Evolutionary conservation across 2,329 filamentous ascomycete species (phyloP), one percentile per base, ranked within the genome.

Genomic region (Hypoxylon rubiginosum): DNA sequence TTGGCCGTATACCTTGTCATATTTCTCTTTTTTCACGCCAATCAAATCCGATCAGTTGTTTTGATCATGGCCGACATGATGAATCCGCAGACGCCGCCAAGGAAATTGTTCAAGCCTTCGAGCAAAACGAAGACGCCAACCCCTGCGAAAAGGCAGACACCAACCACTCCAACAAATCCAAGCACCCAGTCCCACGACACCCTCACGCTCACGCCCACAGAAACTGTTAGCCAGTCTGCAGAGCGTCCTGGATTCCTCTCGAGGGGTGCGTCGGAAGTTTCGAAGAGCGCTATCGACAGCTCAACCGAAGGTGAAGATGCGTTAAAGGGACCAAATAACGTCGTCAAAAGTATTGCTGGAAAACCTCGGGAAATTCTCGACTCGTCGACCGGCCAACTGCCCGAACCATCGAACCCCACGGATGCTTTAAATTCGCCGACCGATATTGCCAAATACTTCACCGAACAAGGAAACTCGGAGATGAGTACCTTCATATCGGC

Each of bases 31-130:
- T 49, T 72, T 9, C 69, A 69, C 60, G 64, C 68, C 15, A 63
- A 69, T 57, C 71, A 67, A 17, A 66, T 75, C 36, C 67, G 63
- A 15, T 62, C 56, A 39, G 46, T 70, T 51, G 50, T 62, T 30
- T 45, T 64, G 55, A 62, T 46, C 49, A 74, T 77, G 73, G 73
- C 74, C 39, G 74, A 76, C 64, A 69, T 72, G 36, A 43, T 73
- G 45, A 53, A 66, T 46, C 73, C 75, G 13, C 73, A 73, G 50
- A 75, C 75, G 32, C 71, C 75, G n/a, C 67, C 74, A 26, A 74
- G 64, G 64, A 77, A 76, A 66, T 66, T 78, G 15, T 78, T 78
- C 65, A 77, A 77, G 65, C 68, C 76, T 45, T 74, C 76, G 19
- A 73, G 63, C 45, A 77, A 74, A 50, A 77, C 71, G 34, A 77